Percentiles rank a stretch among this genome's conserved stretches.
Conservation (phyloP, 345 rosid species). For the Corymbia maculata region DNA sequence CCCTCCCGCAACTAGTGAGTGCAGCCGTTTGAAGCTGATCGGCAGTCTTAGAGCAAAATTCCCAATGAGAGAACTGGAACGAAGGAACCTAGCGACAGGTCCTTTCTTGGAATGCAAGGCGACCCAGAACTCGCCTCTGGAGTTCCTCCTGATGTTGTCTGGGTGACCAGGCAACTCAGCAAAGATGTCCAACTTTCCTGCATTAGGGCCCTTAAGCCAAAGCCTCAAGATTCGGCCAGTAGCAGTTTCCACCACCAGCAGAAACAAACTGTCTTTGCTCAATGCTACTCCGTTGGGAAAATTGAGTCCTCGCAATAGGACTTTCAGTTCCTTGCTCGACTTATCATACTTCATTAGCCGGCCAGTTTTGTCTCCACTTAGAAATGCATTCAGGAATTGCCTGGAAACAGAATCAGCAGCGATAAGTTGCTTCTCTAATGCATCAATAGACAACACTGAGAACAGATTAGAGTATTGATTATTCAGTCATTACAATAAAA, state of each 20-base stretch:
- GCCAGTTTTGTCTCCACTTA: conserved; percentile 28
- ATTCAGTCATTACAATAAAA: background rate
- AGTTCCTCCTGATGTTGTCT: conserved; percentile 49
- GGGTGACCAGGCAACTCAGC: conserved; percentile 55
- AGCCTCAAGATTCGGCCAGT: conserved; percentile 30
- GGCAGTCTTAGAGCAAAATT: conserved; percentile 33
- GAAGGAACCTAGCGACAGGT: conserved; percentile 15
- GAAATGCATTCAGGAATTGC: background rate
- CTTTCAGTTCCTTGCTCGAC: background rate
- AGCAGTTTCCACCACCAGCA: conserved; percentile 44
- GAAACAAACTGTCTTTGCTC: conserved; percentile 50
- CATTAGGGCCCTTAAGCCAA: conserved; percentile 38
- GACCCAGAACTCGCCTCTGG: conserved; percentile 67
- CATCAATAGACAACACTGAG: background rate
- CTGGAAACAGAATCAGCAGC: background rate
- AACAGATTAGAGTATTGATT: background rate
- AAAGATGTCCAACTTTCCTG: conserved; percentile 26
- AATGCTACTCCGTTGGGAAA: conserved; percentile 66
- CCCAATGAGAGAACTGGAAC: conserved; percentile 30
- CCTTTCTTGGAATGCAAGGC: conserved; percentile 62
- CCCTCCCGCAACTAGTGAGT: conserved; percentile 41
- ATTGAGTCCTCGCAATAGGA: conserved; percentile 24
- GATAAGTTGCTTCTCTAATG: background rate
- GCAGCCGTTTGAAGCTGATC: conserved; percentile 32
- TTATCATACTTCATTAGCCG: background rate